Percentiles rank a stretch among this genome's conserved stretches.
phyloP scores from a whole-genome alignment of 805 yeast genomes.

The Candida odintsovae region DNA sequence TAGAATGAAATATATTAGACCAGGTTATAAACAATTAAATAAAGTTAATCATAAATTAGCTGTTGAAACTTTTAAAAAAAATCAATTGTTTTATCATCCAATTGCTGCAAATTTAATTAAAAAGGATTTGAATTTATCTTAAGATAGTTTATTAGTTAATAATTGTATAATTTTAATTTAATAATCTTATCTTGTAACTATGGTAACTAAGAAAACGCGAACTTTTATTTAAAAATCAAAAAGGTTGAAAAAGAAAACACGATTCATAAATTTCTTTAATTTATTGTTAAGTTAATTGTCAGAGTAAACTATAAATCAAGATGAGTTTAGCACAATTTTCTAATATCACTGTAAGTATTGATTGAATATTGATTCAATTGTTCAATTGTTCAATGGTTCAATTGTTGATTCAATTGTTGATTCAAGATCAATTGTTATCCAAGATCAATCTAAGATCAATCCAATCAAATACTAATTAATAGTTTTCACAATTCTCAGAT shows the following conservation, averaged over 20 bases:
- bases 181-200: not conserved
- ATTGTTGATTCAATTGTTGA: no score
- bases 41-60: constrained; percentile 64
- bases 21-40: constrained; percentile 66
- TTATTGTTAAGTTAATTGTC: no score
- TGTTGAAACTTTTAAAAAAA: constrained; percentile 52
- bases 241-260: not conserved
- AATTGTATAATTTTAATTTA: no score
- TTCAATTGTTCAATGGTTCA: no score
- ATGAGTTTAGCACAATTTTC: constrained; percentile 34
- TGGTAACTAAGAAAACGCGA: not conserved
- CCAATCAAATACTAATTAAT: constrained; percentile 22
- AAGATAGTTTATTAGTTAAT: no score
- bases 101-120: constrained; percentile 78
- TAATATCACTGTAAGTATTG: constrained; percentile 33
- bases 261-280: not conserved
- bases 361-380: no score
- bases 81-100: constrained; percentile 68
- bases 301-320: no score
- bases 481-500: constrained; percentile 41
- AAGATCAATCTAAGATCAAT: no score
- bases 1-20: constrained; percentile 91
- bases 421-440: no score
- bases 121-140: constrained; percentile 58
- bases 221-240: not conserved